Conservation (phyloP, 495 filamentous ascomycete genomes). For the Cudoniella acicularis region DNA sequence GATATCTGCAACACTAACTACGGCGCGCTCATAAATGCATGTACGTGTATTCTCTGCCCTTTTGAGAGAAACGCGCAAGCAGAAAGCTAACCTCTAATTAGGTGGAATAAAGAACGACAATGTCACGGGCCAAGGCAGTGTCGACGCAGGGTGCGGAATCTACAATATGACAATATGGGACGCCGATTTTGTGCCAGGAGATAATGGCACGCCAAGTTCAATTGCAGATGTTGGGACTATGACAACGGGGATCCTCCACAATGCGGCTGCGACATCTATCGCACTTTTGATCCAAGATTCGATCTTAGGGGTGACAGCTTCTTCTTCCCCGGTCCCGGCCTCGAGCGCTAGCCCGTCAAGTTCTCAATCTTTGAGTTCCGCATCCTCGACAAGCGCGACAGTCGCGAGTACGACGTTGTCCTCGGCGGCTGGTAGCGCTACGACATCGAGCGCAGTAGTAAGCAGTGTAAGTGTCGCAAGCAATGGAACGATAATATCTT, state of each 20-base stretch:
- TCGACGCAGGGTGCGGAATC: not conserved
- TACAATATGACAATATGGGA: not conserved
- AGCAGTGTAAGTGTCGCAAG: not conserved
- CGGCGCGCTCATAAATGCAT: not conserved
- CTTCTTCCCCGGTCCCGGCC: not conserved
- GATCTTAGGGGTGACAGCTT: not conserved
- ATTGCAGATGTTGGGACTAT: not conserved
- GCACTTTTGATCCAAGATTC: not conserved
- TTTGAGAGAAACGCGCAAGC: no score
- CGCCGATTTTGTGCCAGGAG: not conserved
- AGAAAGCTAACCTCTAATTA: not conserved
- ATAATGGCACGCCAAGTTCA: not conserved
- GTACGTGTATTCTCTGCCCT: not conserved
- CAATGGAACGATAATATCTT: not conserved
- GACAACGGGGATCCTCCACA: not conserved
- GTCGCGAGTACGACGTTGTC: no score
- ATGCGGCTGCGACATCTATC: not conserved
- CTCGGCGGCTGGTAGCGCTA: no score
- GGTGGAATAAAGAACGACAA: not conserved
- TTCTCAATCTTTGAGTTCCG: no score
- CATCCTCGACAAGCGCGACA: no score
- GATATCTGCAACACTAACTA: not conserved
- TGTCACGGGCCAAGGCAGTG: not conserved
- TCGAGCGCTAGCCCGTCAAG: not conserved
- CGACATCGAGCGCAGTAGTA: not conserved